These are phyloP conservation scores for Mortierella sp. DNA, from an alignment of 371 early-diverging fungal genomes.

Conservation along the genomic window DNA sequence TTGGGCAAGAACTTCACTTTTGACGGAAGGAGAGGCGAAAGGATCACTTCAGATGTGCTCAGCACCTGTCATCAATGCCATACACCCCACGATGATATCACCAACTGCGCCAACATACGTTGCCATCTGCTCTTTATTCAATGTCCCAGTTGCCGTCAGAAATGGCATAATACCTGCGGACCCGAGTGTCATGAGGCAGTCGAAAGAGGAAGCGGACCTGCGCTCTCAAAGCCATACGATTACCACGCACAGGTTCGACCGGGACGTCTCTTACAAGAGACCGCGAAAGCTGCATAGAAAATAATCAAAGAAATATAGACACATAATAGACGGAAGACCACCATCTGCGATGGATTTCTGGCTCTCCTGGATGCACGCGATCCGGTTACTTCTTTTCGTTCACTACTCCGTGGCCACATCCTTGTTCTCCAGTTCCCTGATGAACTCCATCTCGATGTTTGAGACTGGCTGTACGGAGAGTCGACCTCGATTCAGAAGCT, in stretches of 20 bases:
- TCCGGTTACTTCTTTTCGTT: not conserved
- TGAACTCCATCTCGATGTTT: slow-evolving; percentile 65
- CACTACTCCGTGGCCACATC: not conserved
- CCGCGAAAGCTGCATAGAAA: slow-evolving; percentile 21
- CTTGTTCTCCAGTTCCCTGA: slow-evolving; percentile 54
- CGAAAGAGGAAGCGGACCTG: slow-evolving; percentile 32
- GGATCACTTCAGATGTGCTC: slow-evolving; percentile 71
- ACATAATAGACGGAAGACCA: too few species aligned
- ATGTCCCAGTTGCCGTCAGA: slow-evolving; percentile 66
- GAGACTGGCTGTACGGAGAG: slow-evolving; percentile 76
- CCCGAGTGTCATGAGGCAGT: slow-evolving; percentile 63
- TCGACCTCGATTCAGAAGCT: slow-evolving; percentile 68
- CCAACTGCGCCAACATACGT: slow-evolving; percentile 73
- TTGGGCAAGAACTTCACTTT: slow-evolving; percentile 84
- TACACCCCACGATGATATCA: slow-evolving; percentile 68
- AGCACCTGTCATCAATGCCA: slow-evolving; percentile 77
- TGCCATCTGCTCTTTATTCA: slow-evolving; percentile 81
- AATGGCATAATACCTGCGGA: slow-evolving; percentile 73
- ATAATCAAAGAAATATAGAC: not conserved
- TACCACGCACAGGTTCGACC: slow-evolving; percentile 64
- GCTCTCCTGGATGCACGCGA: not conserved
- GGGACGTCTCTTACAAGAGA: slow-evolving; percentile 2
- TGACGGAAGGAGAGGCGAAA: slow-evolving; percentile 78
- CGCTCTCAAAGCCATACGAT: slow-evolving; percentile 54
- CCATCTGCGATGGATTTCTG: too few species aligned